phyloP scores from a whole-genome alignment of 2,329 filamentous ascomycete species.

The Aspergillus awamori region DNA sequence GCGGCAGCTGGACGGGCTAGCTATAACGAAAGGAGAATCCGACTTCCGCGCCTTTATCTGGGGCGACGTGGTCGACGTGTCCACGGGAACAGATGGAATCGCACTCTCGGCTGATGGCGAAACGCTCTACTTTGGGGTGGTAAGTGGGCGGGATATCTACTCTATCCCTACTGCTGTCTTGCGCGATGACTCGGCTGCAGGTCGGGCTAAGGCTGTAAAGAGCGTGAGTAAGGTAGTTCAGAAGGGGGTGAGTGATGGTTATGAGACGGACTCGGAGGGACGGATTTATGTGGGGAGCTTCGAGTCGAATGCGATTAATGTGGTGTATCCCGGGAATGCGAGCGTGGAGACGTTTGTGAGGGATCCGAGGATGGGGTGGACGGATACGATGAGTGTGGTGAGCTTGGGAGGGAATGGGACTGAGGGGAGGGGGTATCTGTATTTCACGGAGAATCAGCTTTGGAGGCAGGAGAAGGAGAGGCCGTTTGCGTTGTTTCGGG shows the following conservation, averaged over 20 bases:
- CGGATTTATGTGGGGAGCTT: not conserved
- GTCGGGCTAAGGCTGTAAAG: not conserved
- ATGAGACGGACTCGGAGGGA: not conserved
- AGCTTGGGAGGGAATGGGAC: not conserved
- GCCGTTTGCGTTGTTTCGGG: not conserved
- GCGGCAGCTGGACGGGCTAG: not conserved
- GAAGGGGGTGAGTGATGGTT: not conserved
- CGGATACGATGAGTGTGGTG: not conserved
- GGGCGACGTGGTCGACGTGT: not conserved
- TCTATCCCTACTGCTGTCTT: not conserved
- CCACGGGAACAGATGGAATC: not conserved
- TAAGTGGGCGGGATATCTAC: not conserved
- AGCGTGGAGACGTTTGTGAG: not conserved
- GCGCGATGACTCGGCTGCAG: not conserved
- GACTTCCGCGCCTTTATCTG: not conserved
- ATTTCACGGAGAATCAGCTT: conserved; percentile 2
- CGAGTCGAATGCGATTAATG: not conserved
- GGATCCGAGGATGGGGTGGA: not conserved
- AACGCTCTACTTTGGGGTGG: not conserved
- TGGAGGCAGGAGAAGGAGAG: not conserved
- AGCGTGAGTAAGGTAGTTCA: not conserved
- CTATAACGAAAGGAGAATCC: not conserved
- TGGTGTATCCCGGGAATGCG: not conserved
- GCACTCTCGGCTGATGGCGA: not conserved
- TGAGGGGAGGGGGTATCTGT: not conserved